Percentiles rank a stretch among this genome's conserved stretches.
Conservation (phyloP, 2,329 filamentous ascomycete genomes). For the Cladosporium austrohemisphaericum region DNA sequence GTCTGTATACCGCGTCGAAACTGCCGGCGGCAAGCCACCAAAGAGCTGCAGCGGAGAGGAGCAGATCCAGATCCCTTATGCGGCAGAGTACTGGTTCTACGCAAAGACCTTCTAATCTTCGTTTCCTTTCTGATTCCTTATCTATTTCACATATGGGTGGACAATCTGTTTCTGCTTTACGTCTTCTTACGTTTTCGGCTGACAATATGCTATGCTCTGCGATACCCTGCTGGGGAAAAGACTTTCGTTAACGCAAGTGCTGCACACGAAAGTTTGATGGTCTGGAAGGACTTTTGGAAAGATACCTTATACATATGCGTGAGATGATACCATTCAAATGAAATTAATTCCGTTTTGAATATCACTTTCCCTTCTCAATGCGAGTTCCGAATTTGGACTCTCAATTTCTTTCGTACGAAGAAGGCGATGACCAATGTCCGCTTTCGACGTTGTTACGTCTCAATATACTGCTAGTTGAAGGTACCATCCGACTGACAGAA, state of each 20-base stretch:
- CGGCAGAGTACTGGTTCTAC: conserved; percentile 49
- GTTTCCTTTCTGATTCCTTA: background rate
- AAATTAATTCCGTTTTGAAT: too few relatives aligned
- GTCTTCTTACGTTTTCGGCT: background rate
- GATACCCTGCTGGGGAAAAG: conserved; percentile 5
- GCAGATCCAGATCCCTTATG: conserved; percentile 41
- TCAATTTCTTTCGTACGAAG: too few relatives aligned
- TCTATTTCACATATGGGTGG: background rate
- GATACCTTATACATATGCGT: background rate
- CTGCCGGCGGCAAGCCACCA: conserved; percentile 43
- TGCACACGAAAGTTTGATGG: conserved; percentile 14
- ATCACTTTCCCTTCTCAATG: too few relatives aligned
- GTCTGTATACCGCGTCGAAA: conserved; percentile 48
- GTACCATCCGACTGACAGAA: too few relatives aligned
- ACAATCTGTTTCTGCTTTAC: background rate
- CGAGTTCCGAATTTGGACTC: too few relatives aligned
- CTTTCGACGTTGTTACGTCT: too few relatives aligned
- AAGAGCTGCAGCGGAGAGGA: conserved; percentile 34
- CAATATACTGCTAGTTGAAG: too few relatives aligned
- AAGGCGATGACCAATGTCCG: too few relatives aligned
- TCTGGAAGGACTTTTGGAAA: background rate
- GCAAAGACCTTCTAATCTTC: conserved; percentile 19
- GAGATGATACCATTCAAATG: background rate
- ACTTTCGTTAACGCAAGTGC: conserved; percentile 18
- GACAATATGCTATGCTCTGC: background rate